Conservation (phyloP, 192 early-diverging fungal genomes). For the Chytriomyces hyalinus region DNA sequence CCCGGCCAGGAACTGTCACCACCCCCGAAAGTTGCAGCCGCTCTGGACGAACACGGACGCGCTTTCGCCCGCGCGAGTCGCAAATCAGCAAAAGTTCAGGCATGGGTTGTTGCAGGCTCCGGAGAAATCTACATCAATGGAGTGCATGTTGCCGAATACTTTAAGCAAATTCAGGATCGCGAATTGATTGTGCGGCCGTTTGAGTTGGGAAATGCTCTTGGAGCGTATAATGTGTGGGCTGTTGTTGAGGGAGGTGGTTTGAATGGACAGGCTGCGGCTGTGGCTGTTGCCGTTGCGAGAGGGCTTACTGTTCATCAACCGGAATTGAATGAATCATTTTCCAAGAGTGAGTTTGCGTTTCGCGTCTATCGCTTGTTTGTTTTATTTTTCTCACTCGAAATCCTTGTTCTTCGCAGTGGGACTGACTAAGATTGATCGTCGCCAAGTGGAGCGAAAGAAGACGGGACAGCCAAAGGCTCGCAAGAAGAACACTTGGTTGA, state of each 20-base stretch:
- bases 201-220: constrained; percentile 64
- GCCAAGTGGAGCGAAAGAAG: constrained; percentile 94
- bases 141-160: constrained; percentile 72
- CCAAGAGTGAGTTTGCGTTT: constrained; percentile 49
- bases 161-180: constrained; percentile 67
- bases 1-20: constrained; percentile 34
- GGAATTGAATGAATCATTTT: constrained; percentile 60
- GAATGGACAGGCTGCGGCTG: constrained; percentile 85
- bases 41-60: constrained; percentile 73
- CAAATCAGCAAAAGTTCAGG: constrained; percentile 79
- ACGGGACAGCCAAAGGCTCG: constrained; percentile 92
- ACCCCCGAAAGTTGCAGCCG: background rate
- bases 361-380: constrained; percentile 57
- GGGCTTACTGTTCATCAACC: constrained; percentile 71
- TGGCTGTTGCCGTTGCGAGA: constrained; percentile 79
- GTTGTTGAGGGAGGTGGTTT: constrained; percentile 80
- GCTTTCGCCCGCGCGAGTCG: constrained; percentile 77
- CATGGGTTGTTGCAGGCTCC: constrained; percentile 73
- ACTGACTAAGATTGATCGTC: constrained; percentile 45
- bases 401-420: constrained; percentile 25
- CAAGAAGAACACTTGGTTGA: constrained; percentile 83
- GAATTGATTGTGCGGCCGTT: constrained; percentile 78
- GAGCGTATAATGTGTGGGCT: constrained; percentile 85
- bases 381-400: constrained; percentile 44
- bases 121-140: constrained; percentile 78